These are phyloP conservation scores for Boletus vinaceobasis DNA, from an alignment of 768 basidiomycete genomes.

Conservation along the genomic window DNA sequence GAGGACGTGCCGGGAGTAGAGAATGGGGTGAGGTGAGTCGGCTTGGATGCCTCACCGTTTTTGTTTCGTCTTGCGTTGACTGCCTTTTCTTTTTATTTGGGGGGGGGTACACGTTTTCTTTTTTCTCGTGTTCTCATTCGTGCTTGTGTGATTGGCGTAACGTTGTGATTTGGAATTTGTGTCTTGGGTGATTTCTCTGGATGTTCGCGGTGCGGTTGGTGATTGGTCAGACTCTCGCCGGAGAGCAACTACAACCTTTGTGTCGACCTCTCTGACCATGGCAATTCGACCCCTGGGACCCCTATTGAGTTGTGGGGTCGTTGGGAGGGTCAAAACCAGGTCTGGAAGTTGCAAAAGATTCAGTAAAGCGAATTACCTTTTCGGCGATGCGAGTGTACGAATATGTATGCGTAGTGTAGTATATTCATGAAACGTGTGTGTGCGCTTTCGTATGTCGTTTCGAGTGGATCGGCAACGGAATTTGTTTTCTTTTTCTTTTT, in stretches of 20 bases:
- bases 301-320: slow-evolving; percentile 45
- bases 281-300: slow-evolving; percentile 43
- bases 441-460: too few species aligned
- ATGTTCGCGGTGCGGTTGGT: not conserved
- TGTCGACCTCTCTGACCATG: slow-evolving; percentile 47
- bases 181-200: not conserved
- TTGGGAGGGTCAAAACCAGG: slow-evolving; percentile 51
- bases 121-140: too few species aligned
- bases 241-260: slow-evolving; percentile 39
- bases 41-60: too few species aligned
- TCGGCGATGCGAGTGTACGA: not conserved
- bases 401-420: not conserved
- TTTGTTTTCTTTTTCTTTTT: too few species aligned
- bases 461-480: too few species aligned
- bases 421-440: not conserved
- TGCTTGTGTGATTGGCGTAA: too few species aligned
- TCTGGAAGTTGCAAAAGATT: slow-evolving; percentile 36
- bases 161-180: too few species aligned
- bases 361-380: not conserved
- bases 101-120: too few species aligned
- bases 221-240: slow-evolving; percentile 40
- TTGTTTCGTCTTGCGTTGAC: not conserved
- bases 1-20: slow-evolving; percentile 41
- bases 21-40: slow-evolving; percentile 40
- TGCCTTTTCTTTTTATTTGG: too few species aligned